Evolutionary conservation across 2,329 filamentous ascomycete genomes (phyloP).

Genomic region (Apiospora rasikravindrae): DNA sequence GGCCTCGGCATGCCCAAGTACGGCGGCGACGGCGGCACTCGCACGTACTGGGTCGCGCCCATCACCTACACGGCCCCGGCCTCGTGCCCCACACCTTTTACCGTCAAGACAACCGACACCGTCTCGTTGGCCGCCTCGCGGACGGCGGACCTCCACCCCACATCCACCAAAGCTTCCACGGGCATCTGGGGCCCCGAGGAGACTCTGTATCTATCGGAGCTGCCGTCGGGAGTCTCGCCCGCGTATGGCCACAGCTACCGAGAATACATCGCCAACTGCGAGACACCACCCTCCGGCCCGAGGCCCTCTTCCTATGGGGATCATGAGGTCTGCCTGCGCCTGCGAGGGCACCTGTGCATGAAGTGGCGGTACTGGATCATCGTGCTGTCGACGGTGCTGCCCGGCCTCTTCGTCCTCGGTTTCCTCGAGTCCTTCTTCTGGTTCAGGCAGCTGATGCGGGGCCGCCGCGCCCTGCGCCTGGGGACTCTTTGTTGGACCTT

Average conservation of each 20-base stretch:
- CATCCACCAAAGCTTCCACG: background rate
- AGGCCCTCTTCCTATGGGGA: background rate
- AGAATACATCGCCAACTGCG: background rate
- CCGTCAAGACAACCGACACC: background rate
- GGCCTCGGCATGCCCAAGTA: background rate
- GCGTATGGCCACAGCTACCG: background rate
- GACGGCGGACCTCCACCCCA: background rate
- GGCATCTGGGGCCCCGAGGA: background rate
- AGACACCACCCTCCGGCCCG: background rate
- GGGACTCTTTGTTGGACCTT: constrained; percentile 1
- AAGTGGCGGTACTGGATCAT: constrained; percentile 9
- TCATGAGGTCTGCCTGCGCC: constrained; percentile 8
- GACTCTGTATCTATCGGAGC: background rate
- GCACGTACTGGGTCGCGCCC: background rate
- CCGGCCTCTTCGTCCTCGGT: background rate
- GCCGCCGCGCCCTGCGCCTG: background rate
- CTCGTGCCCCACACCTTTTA: constrained; percentile 14
- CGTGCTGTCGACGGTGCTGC: constrained; percentile 7
- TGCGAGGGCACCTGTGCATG: constrained; percentile 7
- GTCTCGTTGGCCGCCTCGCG: background rate
- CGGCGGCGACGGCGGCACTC: background rate
- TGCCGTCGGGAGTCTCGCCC: background rate
- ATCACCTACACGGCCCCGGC: constrained; percentile 11
- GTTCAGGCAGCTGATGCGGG: constrained; percentile 15
- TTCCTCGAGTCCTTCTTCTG: constrained; percentile 17